phyloP scores from a whole-genome alignment of 805 yeast genomes.

The Metschnikowia santaceciliae region DNA sequence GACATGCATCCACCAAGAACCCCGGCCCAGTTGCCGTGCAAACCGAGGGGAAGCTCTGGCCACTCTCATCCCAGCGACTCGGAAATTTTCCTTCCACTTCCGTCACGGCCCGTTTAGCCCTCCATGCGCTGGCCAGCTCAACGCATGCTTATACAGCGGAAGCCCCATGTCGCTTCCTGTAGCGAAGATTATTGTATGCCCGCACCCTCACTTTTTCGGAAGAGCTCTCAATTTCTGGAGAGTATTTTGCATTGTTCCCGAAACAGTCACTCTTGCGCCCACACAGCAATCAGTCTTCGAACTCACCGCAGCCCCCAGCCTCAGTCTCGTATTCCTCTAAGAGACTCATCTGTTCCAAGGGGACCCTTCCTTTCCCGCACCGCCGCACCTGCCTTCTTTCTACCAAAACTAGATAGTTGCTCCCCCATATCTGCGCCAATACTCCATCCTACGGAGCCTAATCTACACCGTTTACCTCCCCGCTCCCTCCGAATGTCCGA shows the following conservation, averaged over 20 bases:
- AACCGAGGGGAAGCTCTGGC: background rate
- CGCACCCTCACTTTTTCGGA: constrained; percentile 4
- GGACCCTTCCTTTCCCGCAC: background rate
- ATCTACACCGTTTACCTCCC: background rate
- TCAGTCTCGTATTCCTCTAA: background rate
- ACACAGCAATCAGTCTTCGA: background rate
- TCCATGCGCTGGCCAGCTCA: background rate
- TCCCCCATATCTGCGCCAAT: background rate
- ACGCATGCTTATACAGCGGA: background rate
- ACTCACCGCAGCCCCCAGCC: background rate
- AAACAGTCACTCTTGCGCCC: constrained; percentile 3
- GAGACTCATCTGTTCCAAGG: background rate
- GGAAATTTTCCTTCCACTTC: background rate
- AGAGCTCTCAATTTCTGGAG: constrained; percentile 1
- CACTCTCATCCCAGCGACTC: background rate
- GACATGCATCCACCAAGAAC: background rate
- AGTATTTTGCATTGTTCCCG: constrained; percentile 2
- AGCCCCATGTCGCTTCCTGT: background rate
- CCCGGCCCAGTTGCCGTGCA: background rate
- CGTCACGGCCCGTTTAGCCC: background rate
- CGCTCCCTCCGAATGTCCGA: constrained; percentile 15
- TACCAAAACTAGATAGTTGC: background rate
- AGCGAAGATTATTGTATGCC: constrained; percentile 5
- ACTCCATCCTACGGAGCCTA: background rate
- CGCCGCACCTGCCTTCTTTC: background rate